phyloP scores from a whole-genome alignment of 208 protist species.

The Vickermania ingenoplastis region DNA sequence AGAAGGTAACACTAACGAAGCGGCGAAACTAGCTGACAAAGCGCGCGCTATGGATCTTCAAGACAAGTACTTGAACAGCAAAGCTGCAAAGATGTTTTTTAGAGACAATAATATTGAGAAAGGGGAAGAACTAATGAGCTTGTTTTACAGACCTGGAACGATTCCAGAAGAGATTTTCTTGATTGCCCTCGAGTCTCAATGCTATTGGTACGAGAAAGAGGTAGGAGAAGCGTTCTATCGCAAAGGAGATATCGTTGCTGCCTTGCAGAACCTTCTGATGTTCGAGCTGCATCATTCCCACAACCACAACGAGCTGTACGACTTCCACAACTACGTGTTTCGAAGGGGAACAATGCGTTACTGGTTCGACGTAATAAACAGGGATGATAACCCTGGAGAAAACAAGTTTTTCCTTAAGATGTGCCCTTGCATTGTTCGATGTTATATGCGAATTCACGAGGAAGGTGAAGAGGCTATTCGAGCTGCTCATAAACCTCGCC shows the following conservation, averaged over 20 bases:
- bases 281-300: slow-evolving; percentile 90
- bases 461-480: slow-evolving; percentile 60
- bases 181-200: slow-evolving; percentile 91
- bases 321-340: slow-evolving; percentile 97
- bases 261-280: slow-evolving; percentile 87
- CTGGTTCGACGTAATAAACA: slow-evolving; percentile 90
- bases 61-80: slow-evolving; percentile 94
- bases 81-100: slow-evolving; percentile 89
- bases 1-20: slow-evolving; percentile 68
- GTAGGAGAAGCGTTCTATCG: slow-evolving; percentile 80
- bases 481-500: slow-evolving; percentile 52
- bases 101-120: slow-evolving; percentile 71
- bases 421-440: slow-evolving; percentile 58
- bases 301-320: slow-evolving; percentile 91
- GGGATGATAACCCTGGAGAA: slow-evolving; percentile 53
- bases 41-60: slow-evolving; percentile 92
- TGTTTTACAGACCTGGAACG: slow-evolving; percentile 79
- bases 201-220: slow-evolving; percentile 94
- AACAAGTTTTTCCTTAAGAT: slow-evolving; percentile 77
- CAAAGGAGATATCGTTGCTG: slow-evolving; percentile 71
- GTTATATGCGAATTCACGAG: slow-evolving; percentile 69
- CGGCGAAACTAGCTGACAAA: slow-evolving; percentile 68
- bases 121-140: slow-evolving; percentile 77
- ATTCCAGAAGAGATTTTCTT: slow-evolving; percentile 59
- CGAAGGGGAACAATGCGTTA: slow-evolving; percentile 90